Evolutionary conservation across 1,284 basidiomycete genomes (phyloP).

Genomic region (Apiotrichum montevideense): DNA sequence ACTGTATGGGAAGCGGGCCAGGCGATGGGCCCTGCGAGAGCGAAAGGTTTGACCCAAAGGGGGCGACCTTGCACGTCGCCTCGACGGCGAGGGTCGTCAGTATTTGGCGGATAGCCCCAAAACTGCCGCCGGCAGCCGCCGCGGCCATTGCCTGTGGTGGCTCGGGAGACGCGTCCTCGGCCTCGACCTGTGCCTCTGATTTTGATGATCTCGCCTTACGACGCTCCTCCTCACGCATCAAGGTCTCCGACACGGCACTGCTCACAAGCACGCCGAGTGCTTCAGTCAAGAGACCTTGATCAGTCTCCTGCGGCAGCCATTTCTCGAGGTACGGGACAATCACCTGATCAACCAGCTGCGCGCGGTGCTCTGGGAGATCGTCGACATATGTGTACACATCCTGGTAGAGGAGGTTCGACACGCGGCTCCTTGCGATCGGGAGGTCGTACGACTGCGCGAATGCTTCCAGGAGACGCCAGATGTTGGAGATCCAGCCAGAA

Average conservation of each 20-base stretch:
- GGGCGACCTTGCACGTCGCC: constrained; percentile 21
- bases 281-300: constrained; percentile 38
- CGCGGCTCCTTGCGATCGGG: constrained; percentile 32
- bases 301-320: constrained; percentile 40
- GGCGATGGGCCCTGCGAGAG: background rate
- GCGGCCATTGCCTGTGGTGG: constrained; percentile 27
- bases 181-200: constrained; percentile 22
- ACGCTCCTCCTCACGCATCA: constrained; percentile 41
- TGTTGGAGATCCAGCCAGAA: constrained; percentile 49
- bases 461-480: constrained; percentile 45
- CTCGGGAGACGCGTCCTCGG: constrained; percentile 29
- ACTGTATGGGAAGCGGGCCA: background rate
- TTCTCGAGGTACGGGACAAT: constrained; percentile 48
- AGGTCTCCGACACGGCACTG: constrained; percentile 45
- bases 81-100: constrained; percentile 40
- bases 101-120: constrained; percentile 40
- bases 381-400: constrained; percentile 47
- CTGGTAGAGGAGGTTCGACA: constrained; percentile 43
- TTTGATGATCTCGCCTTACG: constrained; percentile 22
- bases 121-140: constrained; percentile 32
- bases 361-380: constrained; percentile 42
- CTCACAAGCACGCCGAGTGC: constrained; percentile 42
- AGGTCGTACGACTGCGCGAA: constrained; percentile 39
- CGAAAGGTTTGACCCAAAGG: background rate
- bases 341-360: constrained; percentile 43